Evolutionary conservation across 2,329 filamentous ascomycete species (phyloP), one percentile per base, ranked within the genome.

Genomic region (Fusarium dlaminii): DNA sequence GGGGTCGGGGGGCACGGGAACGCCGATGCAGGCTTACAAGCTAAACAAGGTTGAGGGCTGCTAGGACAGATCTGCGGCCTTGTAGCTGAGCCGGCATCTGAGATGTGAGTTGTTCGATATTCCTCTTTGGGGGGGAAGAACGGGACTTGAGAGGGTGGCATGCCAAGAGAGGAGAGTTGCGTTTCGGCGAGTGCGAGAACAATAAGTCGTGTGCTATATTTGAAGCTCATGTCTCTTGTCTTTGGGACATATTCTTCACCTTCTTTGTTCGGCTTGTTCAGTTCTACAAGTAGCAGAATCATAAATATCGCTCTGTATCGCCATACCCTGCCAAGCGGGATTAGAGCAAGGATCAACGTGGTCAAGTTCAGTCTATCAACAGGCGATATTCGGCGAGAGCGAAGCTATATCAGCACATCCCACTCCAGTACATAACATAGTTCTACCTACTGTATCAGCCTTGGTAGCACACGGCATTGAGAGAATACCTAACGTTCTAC

Each of bases 31-130:
- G 42, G 64, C 70, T 68, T 61, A 73, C 70, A 73, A 63, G 66
- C 71, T 74, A 73, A 63, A 54, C 51, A 58, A 61, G 58, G 45
- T 58, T 57, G 42, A 40, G 32, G 67, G 54, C 39, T 72, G 73
- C 71, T 76, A 70, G 68, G 70, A 59, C 62, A 68, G 64, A 62
- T 72, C 71, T 72, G 70, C 70, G 70, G 71, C 74, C 68, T 72
- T 72, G 75, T 61, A 77, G 75, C 74, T 77, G 65, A 74, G 74
- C 67, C 60, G 49, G 54, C 40, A 59, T 68, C 51, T 65, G 55
- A 43, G 39, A 37, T n/a, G 42, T 63, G 60, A 62, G 62, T 46
- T 72, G 57, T 63, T 66, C 43, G 15, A 42, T 46, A 49, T 59
- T 36, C 24, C 55, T 61, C 22, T 56, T 56, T 63, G 52, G 46